Evolutionary conservation across 1,139 yeast genomes (phyloP), one percentile per base, ranked within the genome.

Genomic region (Blastobotrys aristatus): DNA sequence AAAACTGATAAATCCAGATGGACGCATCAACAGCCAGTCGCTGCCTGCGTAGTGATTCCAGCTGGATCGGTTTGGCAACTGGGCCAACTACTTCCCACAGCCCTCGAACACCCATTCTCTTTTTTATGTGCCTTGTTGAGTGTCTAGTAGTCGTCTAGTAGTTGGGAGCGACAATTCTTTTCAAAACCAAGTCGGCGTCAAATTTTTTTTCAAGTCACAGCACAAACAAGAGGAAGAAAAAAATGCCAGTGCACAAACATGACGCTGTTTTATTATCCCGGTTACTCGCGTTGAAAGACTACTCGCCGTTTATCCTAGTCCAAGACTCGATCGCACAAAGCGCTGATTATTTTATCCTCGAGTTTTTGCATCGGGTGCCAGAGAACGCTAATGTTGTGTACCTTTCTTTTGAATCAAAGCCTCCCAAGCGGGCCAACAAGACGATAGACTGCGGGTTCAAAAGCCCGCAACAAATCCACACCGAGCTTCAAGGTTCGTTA

Each of bases 1-100:
- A 71, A 61, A 94, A 94, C 65, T 94, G 99, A 63, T 94, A 94
- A 48, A 94, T 86, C 99, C 99, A 94, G 56, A 94, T 94, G 2
- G 97, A 90, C 0, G 98, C 99, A 71, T 94, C 99, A 10, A 94
- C 94, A 0, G 98, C 98, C 58, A 94, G 71, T 50, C 77, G 73
- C 63, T 84, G 84, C 51, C 89, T 79, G 16, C 74, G 69, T 37
- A 92, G 72, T 0, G 95, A 83, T 62, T 92, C 98, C 29, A 94
- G 74, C 47, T 92, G 74, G 2, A 92, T 96, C 0, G 98, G 97
- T 47, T 86, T 73, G 0, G 97, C 95, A 0, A 92, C 79, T 0
- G 97, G 95, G 2, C 90, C 95, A 4, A 92, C 74, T 17, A 92
- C 82, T 46, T 83, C 90, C 99, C 99, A 94, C 47, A 94, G 75